These are phyloP conservation scores for Aegilops speltoides DNA, from an alignment of 176 grass and related monocot genomes.

Conservation along the genomic window DNA sequence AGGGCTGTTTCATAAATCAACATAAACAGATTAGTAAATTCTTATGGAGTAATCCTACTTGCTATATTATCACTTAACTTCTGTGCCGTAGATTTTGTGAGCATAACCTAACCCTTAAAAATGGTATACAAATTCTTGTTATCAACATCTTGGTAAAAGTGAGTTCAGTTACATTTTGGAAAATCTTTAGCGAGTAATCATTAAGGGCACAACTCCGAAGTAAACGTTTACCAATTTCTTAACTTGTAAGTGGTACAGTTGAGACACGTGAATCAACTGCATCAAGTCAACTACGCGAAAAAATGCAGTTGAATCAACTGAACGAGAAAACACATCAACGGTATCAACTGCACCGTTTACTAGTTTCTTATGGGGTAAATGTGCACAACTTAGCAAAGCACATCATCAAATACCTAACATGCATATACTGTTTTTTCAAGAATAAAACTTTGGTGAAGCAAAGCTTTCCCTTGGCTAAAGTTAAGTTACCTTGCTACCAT, in stretches of 20 bases:
- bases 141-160: constrained; percentile 19
- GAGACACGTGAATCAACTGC: neutral
- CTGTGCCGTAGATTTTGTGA: neutral
- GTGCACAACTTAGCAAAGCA: too few species aligned
- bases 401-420: neutral
- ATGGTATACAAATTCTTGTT: constrained; percentile 8
- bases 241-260: neutral
- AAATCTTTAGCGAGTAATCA: neutral
- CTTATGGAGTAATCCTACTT: constrained; percentile 22
- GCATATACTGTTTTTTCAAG: constrained; percentile 16
- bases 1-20: constrained; percentile 39
- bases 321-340: too few species aligned
- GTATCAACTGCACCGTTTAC: neutral
- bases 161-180: neutral
- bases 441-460: neutral
- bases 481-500: constrained; percentile 32
- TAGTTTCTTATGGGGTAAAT: neutral
- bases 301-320: neutral
- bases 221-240: neutral
- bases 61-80: constrained; percentile 25
- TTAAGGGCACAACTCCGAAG: neutral
- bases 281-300: neutral
- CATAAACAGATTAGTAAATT: constrained; percentile 20
- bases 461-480: constrained; percentile 12
- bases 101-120: neutral